A percentile compares a stretch with the other conserved stretches of the same genome.
Conservation (phyloP, 2,329 filamentous ascomycete species). For the Fusarium sp. region DNA sequence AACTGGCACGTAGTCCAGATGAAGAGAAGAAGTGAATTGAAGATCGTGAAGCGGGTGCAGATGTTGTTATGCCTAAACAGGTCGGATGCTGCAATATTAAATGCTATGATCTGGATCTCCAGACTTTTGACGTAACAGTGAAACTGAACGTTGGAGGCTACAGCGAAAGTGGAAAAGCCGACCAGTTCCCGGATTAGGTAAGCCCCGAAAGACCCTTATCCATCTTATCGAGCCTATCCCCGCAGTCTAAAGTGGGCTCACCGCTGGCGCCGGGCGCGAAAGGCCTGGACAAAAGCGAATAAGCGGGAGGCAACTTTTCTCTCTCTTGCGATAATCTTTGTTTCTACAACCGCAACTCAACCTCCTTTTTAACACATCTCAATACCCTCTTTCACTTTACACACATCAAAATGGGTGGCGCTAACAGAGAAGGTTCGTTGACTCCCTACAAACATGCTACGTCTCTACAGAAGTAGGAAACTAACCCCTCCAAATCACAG, state of each 20-base stretch:
- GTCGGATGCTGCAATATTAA: constrained; percentile 14
- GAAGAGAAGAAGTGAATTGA: constrained; percentile 1
- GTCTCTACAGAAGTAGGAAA: constrained; percentile 1
- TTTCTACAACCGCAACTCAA: constrained; percentile 27
- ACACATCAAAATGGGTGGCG: constrained; percentile 54
- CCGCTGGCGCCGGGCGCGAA: constrained; percentile 23
- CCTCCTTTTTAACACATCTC: constrained; percentile 25
- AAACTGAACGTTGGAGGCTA: constrained; percentile 20
- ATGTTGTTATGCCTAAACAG: constrained; percentile 16
- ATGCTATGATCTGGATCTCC: constrained; percentile 22
- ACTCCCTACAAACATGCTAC: neutral
- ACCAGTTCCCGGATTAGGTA: constrained; percentile 42
- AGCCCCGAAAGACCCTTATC: constrained; percentile 42
- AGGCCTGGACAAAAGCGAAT: constrained; percentile 37
- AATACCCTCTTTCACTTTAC: constrained; percentile 15
- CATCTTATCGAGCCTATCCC: constrained; percentile 39
- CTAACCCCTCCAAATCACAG: constrained; percentile 58
- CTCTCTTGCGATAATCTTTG: constrained; percentile 38
- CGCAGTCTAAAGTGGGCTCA: constrained; percentile 32
- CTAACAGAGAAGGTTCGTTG: constrained; percentile 55
- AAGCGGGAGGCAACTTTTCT: constrained; percentile 46
- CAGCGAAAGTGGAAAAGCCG: constrained; percentile 28
- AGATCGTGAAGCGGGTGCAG: constrained; percentile 1
- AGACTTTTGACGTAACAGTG: constrained; percentile 43
- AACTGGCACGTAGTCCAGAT: constrained; percentile 25